Base-by-base conservation (phyloP, 192 early-diverging fungal species). In the Fimicolochytrium jonesii region DNA sequence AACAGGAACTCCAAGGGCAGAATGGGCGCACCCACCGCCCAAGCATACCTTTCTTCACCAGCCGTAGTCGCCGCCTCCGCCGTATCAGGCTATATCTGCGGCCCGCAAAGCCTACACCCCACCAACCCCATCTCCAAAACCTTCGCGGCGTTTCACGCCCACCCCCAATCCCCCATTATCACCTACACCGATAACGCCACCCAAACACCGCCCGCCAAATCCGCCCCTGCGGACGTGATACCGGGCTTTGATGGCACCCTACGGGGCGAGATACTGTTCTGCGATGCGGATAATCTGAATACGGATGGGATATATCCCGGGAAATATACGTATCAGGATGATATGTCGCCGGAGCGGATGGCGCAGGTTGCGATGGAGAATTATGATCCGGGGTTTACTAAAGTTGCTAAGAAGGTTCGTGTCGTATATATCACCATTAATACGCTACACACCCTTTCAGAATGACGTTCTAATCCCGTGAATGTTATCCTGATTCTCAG, bases 1-100 rank as follows among this genome's bases (percentile, higher is more conserved):
- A 99, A 99, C 72, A 82, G 96, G 47, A 99, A 99, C 69, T 99
- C 92, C 77, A 99, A 99, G 78, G 96, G 96, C 45, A 85, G 96
- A 15, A 99, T 99, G 96, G 96, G 96, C 41, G 92, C 91, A 20
- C 92, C 92, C 44, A 81, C 68, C 32, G 92, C 96, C 0, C 80
- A 90, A 55, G 93, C 96, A 0, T 99, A 99, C 62, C 82, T 99
- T 39, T 86, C 94, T 35, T 4, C 31, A 13, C 41, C 36, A 58
- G 92, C 92, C 32, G 92, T 99, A 0, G 96, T 99, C 2, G 92
- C 96, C 5, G 93, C 93, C 6, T 94, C 92, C 32, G 96, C 96
- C 1, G 69, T 95, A 4, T 73, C 83, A 52, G 96, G 96, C 26
- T 84, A 84, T 51, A 97, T 99, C 49, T 82, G 79, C 69, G 82